Base-by-base conservation (phyloP, 2,329 filamentous ascomycete species). In the Didymella lethalis region DNA sequence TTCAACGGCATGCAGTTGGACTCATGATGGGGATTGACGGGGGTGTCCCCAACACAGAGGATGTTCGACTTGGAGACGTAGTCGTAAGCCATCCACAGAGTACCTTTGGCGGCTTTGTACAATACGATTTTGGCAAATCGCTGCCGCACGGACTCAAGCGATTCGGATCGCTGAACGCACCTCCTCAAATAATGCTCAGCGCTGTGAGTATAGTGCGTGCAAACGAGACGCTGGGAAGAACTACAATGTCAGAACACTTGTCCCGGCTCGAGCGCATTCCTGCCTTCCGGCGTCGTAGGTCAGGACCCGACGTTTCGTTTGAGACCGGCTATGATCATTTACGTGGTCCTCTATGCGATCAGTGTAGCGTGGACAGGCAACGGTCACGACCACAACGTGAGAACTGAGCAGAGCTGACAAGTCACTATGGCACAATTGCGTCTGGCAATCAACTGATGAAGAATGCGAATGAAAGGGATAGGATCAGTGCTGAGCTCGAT, bases 11-110 rank as follows among this genome's bases (percentile, higher is more conserved):
- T 81, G 31, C 69, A 64, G 20, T 70, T 81, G 74, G 73, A 2
- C 67, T 83, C 1, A 75, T 83, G 72, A 79, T 83, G 0, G 80
- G 80, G 18, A 78, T 83, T 36, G 80, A 77, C 0, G 76, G 76
- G 28, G 69, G 69, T 23, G 67, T 69, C n/a, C 64, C 67, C 10
- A 63, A 59, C 34, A 43, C 20, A 4, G 53, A 61, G 4, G 26
- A 71, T 45, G 62, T 70, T 11, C 61, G 69, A 26, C 66, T 71
- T 18, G 69, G 69, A 10, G 69, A 71, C 23, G 65, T 71, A n/a
- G 67, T 69, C 26, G 63, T 70, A 8, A 67, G 64, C 62, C 48
- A 63, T 20, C 67, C 66, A 14, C 11, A 59, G 2, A 0, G 16
- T 10, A 54, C 6, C 2, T 43, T 49, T 11, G 53, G 43, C 11